Evolutionary conservation across 345 rosid genomes (phyloP).

Genomic region (Aurinia saxatilis): DNA sequence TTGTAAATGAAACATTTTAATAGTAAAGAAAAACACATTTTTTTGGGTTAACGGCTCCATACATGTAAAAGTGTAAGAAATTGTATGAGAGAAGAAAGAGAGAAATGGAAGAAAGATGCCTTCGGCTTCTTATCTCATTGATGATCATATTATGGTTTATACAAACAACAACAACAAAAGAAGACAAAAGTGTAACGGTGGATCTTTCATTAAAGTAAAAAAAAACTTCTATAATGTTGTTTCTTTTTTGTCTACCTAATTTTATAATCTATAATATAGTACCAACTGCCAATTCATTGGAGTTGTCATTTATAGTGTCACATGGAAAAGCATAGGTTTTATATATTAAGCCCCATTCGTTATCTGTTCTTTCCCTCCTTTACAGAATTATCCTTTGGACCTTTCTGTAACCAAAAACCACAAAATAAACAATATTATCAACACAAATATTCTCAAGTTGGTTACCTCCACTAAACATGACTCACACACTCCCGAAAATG

Average conservation of each 20-base stretch:
- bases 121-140: constrained; percentile 23
- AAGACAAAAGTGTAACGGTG: constrained; percentile 25
- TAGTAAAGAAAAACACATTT: no score
- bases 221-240: constrained; percentile 4
- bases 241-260: constrained; percentile 3
- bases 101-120: constrained; percentile 17
- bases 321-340: constrained; percentile 25
- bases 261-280: constrained; percentile 16
- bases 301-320: constrained; percentile 26
- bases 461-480: constrained; percentile 21
- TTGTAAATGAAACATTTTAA: background rate
- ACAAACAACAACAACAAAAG: constrained; percentile 13
- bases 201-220: constrained; percentile 13
- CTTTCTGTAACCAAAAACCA: constrained; percentile 24
- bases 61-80: no score
- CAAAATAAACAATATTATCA: constrained; percentile 22
- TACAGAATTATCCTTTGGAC: constrained; percentile 31
- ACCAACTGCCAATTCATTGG: constrained; percentile 26
- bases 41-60: no score
- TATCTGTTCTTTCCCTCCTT: constrained; percentile 25
- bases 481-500: constrained; percentile 4
- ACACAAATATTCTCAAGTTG: constrained; percentile 18
- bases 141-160: constrained; percentile 13
- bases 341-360: constrained; percentile 9
- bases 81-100: background rate